These are phyloP conservation scores for Penicillium oxalicum DNA, from an alignment of 2,329 filamentous ascomycete species.

Conservation along the genomic window DNA sequence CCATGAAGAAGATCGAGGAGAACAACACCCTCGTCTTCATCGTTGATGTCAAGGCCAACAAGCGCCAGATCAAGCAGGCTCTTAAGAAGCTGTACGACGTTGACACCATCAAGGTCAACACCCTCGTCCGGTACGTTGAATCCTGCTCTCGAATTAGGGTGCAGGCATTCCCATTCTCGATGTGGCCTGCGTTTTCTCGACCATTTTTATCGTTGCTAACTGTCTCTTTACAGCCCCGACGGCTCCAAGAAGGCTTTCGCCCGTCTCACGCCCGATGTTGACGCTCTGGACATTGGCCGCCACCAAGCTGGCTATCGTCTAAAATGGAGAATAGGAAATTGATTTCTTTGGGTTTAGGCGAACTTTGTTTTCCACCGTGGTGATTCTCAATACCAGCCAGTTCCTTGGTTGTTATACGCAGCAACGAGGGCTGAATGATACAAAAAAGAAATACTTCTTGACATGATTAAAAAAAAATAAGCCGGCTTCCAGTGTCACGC, in stretches of 20 bases:
- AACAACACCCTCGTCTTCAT: constrained; percentile 99
- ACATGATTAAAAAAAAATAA: constrained; percentile 11
- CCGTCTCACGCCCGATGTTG: constrained; percentile 90
- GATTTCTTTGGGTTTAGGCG: constrained; percentile 43
- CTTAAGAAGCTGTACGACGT: constrained; percentile 99
- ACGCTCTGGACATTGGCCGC: constrained; percentile 99
- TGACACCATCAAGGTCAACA: constrained; percentile 98
- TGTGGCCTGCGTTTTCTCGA: too few species aligned
- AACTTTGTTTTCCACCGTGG: constrained; percentile 37
- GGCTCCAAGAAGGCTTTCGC: constrained; percentile 98
- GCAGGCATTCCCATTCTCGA: too few species aligned
- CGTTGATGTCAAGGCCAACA: constrained; percentile 95
- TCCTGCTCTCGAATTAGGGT: too few species aligned
- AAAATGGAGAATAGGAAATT: constrained; percentile 44
- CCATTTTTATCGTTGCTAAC: constrained; percentile 8
- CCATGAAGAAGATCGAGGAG: constrained; percentile 99
- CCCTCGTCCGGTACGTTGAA: constrained; percentile 72
- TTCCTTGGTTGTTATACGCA: constrained; percentile 25
- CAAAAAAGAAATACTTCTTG: constrained; percentile 29
- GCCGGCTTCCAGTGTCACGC: too few species aligned
- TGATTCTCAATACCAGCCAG: constrained; percentile 36
- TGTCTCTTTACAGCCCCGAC: constrained; percentile 61
- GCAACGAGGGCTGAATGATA: constrained; percentile 35
- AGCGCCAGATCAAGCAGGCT: constrained; percentile 97
- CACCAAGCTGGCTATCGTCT: constrained; percentile 97